phyloP scores from a whole-genome alignment of 345 rosid genomes.

The Nephelium lappaceum region DNA sequence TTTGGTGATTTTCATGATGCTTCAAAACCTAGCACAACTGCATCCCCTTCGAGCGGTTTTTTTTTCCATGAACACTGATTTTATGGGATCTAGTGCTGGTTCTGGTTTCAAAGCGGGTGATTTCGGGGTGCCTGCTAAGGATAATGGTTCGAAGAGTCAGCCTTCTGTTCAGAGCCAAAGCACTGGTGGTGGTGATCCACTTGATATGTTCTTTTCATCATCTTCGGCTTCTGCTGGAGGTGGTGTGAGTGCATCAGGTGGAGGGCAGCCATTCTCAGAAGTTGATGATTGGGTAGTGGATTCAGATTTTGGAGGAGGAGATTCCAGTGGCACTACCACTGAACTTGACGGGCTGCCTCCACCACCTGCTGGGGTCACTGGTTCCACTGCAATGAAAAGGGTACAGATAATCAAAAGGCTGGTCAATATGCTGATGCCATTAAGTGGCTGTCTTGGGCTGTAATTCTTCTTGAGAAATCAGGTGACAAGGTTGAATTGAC shows the following conservation, averaged over 20 bases:
- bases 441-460: conserved; percentile 99
- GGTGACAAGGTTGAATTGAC: conserved; percentile 52
- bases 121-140: conserved; percentile 57
- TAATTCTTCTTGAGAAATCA: conserved; percentile 74
- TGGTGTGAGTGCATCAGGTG: conserved; percentile 37
- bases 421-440: conserved; percentile 98
- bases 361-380: conserved; percentile 85
- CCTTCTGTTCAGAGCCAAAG: conserved; percentile 41
- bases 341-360: conserved; percentile 99
- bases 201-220: conserved; percentile 60
- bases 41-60: conserved; percentile 51
- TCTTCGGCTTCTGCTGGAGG: conserved; percentile 45
- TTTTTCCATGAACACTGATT: conserved; percentile 33
- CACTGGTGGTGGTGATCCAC: conserved; percentile 58
- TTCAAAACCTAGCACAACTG: conserved; percentile 38
- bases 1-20: conserved; percentile 76
- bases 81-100: conserved; percentile 38
- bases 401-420: conserved; percentile 81
- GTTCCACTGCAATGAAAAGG: conserved; percentile 82
- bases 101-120: conserved; percentile 39
- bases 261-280: conserved; percentile 54
- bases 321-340: conserved; percentile 58
- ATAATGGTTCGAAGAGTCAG: conserved; percentile 46
- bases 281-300: conserved; percentile 86
- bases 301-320: conserved; percentile 67